Conservation (phyloP, 495 filamentous ascomycete genomes). For the Trichoderma reesei region DNA sequence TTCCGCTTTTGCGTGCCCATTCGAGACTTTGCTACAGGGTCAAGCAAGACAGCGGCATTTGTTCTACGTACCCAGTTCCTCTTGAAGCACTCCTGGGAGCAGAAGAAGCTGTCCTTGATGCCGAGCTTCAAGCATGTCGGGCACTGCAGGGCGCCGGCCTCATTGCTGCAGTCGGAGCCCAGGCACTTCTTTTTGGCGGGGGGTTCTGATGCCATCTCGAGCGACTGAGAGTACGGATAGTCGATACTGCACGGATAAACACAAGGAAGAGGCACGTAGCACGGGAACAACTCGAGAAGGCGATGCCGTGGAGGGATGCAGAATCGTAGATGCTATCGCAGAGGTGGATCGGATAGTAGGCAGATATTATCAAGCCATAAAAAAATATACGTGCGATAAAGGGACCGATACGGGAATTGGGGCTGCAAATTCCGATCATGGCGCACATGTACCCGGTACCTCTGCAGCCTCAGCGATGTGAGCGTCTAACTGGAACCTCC, state of each 20-base stretch:
- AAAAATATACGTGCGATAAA: not conserved
- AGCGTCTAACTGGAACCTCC: no score
- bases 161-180: conserved; percentile 72
- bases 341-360: no score
- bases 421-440: no score
- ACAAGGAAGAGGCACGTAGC: not conserved
- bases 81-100: conserved; percentile 98
- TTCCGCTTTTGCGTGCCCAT: not conserved
- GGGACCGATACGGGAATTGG: no score
- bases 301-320: not conserved
- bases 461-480: no score
- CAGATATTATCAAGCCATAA: not conserved
- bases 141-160: conserved; percentile 78
- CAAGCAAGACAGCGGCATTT: no score
- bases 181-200: conserved; percentile 59
- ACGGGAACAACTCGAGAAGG: not conserved
- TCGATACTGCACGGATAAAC: not conserved
- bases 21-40: no score
- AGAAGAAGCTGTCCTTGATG: conserved; percentile 85
- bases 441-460: no score
- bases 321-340: no score
- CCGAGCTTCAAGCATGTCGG: conserved; percentile 86
- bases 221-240: not conserved
- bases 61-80: conserved; percentile 74
- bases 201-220: conserved; percentile 36